Evolutionary conservation across 176 grass and related monocot species (phyloP).

Genomic region (Rhynchospora pubera): DNA sequence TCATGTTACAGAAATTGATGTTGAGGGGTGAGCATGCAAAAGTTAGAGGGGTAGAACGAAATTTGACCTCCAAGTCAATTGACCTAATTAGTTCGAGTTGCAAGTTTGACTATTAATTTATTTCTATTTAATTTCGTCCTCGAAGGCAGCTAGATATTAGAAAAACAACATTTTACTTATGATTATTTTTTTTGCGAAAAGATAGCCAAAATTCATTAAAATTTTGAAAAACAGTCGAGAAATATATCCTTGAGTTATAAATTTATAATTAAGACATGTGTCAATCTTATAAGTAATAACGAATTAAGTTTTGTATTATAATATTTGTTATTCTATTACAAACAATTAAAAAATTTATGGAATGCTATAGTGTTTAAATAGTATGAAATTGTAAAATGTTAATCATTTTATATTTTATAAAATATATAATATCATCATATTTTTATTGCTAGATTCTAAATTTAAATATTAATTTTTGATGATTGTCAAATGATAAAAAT

Average conservation of each 20-base stretch:
- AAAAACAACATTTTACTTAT: background rate
- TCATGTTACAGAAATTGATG: background rate
- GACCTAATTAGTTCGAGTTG: background rate
- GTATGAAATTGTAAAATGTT: background rate
- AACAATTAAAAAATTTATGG: background rate
- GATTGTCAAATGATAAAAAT: too few relatives aligned
- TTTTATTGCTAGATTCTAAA: too few relatives aligned
- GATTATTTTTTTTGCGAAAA: background rate
- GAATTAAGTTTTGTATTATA: background rate
- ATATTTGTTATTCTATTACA: background rate
- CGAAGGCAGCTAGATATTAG: background rate
- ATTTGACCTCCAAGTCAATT: background rate
- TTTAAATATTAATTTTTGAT: too few relatives aligned
- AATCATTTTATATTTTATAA: too few relatives aligned
- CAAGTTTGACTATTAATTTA: background rate
- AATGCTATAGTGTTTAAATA: background rate
- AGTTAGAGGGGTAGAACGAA: background rate
- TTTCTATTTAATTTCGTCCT: background rate
- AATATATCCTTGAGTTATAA: background rate
- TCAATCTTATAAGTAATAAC: background rate
- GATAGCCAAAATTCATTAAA: too few relatives aligned
- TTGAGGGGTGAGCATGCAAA: background rate
- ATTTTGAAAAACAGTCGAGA: background rate
- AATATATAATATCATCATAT: too few relatives aligned
- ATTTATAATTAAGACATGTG: background rate